phyloP scores from a whole-genome alignment of 2,329 filamentous ascomycete species.

The Hyphodiscus sp. region DNA sequence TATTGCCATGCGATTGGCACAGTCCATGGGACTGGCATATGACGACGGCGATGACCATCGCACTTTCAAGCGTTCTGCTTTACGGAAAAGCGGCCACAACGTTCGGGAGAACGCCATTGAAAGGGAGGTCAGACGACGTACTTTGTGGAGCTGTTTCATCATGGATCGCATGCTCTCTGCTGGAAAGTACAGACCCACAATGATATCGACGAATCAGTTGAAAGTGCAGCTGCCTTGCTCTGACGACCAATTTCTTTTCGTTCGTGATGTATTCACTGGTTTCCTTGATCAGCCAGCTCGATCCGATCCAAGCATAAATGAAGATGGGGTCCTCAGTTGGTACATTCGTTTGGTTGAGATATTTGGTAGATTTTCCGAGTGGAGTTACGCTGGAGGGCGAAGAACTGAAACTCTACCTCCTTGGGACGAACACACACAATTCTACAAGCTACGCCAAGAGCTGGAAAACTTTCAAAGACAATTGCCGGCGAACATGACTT shows the following conservation, averaged over 20 bases:
- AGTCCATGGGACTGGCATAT: conserved; percentile 54
- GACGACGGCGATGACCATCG: conserved; percentile 37
- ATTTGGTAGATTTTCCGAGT: conserved; percentile 52
- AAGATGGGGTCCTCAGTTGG: conserved; percentile 36
- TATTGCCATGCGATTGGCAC: conserved; percentile 52
- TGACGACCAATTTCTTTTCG: conserved; percentile 58
- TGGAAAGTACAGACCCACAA: conserved; percentile 53
- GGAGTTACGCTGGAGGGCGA: conserved; percentile 46
- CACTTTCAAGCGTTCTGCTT: conserved; percentile 1
- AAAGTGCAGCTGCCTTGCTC: conserved; percentile 62
- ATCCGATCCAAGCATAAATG: conserved; percentile 7
- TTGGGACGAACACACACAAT: conserved; percentile 51
- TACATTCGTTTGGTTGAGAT: conserved; percentile 53
- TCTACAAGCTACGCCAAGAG: conserved; percentile 44
- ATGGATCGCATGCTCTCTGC: conserved; percentile 64
- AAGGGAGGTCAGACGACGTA: conserved; percentile 59
- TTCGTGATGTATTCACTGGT: conserved; percentile 48
- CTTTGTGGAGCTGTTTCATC: conserved; percentile 70
- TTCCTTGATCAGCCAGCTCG: conserved; percentile 33
- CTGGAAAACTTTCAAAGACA: conserved; percentile 46
- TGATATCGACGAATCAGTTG: conserved; percentile 52
- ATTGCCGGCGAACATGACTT: conserved; percentile 47
- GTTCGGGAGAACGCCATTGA: conserved; percentile 40
- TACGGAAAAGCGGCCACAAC: not conserved
- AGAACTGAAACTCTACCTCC: conserved; percentile 46